A percentile compares a stretch with the other conserved stretches of the same genome.
Evolutionary conservation across 768 basidiomycete species (phyloP).

Genomic region (Pleurotus tuber-regium): DNA sequence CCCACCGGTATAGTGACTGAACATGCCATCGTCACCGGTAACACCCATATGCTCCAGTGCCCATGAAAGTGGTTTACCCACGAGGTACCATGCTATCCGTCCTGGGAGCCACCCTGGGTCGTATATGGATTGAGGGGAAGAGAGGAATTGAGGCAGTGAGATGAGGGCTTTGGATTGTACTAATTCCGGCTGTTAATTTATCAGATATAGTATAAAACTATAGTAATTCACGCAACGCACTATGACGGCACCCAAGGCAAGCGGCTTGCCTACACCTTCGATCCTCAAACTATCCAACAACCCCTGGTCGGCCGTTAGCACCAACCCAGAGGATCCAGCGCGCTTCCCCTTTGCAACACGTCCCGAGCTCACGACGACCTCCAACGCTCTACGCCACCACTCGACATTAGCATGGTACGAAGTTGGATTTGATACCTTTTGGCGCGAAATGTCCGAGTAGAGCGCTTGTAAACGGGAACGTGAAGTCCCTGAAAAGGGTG

Average conservation of each 20-base stretch:
- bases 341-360: conserved; percentile 33
- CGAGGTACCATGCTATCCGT: conserved; percentile 65
- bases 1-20: neutral
- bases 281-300: conserved; percentile 61
- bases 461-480: conserved; percentile 67
- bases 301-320: conserved; percentile 52
- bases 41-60: conserved; percentile 76
- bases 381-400: conserved; percentile 82
- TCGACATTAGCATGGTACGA: conserved; percentile 78
- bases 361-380: conserved; percentile 57
- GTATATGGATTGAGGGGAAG: conserved; percentile 58
- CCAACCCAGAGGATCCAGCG: conserved; percentile 42
- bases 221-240: conserved; percentile 57
- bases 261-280: conserved; percentile 72
- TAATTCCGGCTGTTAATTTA: conserved; percentile 41
- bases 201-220: too few relatives aligned
- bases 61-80: conserved; percentile 87
- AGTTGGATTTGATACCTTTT: conserved; percentile 81
- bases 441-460: conserved; percentile 84
- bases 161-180: conserved; percentile 55
- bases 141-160: conserved; percentile 53
- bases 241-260: conserved; percentile 67
- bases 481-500: conserved; percentile 47
- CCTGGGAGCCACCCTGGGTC: conserved; percentile 61
- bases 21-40: conserved; percentile 57